A percentile compares a stretch with the other conserved stretches of the same genome.
Conservation (phyloP, 257 asterid species). For the Solanum chiquidenum region DNA sequence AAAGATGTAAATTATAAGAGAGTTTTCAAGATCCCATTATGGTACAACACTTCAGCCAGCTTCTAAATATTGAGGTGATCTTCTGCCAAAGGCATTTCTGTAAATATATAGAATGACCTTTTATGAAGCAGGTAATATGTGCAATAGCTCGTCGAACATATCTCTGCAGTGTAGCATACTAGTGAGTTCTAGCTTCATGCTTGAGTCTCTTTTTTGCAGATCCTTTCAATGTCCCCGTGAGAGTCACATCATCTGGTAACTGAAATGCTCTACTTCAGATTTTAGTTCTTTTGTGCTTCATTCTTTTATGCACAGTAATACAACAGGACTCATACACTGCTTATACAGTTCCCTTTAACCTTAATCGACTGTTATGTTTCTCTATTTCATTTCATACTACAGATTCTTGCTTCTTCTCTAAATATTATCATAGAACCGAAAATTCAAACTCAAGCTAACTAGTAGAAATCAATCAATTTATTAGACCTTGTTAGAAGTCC, state of each 20-base stretch:
- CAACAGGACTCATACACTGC: not conserved
- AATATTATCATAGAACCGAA: not conserved
- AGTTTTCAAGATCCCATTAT: not conserved
- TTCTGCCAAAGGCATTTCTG: not conserved
- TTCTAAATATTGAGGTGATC: not conserved
- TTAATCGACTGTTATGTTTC: not conserved
- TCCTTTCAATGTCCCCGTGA: not conserved
- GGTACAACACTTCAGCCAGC: not conserved
- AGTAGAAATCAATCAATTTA: not conserved
- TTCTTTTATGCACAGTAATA: not conserved
- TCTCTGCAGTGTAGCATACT: not conserved
- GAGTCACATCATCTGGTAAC: not conserved
- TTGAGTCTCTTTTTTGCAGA: not conserved
- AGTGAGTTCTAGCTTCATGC: not conserved
- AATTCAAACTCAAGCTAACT: not conserved
- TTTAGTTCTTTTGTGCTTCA: not conserved
- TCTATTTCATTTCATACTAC: not conserved
- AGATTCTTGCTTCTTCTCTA: not conserved
- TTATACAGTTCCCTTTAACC: not conserved
- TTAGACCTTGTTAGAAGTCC: not conserved
- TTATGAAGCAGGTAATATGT: not conserved
- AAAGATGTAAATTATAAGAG: not conserved
- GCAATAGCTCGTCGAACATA: not conserved
- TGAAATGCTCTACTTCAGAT: not conserved
- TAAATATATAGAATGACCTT: not conserved